Percentiles rank a stretch among this genome's conserved stretches.
Evolutionary conservation across 495 filamentous ascomycete species (phyloP).

Genomic region (Neurospora tetraspora): DNA sequence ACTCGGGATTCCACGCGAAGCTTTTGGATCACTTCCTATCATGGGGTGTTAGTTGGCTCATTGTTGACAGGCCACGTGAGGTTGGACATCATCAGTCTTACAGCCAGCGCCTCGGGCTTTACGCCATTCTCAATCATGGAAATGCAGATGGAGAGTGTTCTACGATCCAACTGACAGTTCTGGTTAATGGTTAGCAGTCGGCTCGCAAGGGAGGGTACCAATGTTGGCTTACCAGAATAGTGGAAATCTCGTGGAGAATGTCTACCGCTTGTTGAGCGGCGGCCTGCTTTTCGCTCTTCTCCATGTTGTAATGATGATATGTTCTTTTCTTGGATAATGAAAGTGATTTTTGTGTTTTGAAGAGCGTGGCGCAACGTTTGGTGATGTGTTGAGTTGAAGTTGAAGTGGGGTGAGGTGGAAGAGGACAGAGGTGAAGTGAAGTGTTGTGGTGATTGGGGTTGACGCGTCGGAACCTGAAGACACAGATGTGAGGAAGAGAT

Average conservation of each 20-base stretch:
- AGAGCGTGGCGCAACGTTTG: background rate
- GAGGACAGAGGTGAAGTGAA: background rate
- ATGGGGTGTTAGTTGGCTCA: background rate
- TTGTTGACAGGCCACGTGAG: background rate
- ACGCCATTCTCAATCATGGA: slow-evolving; percentile 96
- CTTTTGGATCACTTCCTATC: background rate
- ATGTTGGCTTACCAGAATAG: slow-evolving; percentile 53
- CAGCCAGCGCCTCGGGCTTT: slow-evolving; percentile 89
- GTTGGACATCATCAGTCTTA: slow-evolving; percentile 34
- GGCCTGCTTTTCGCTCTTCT: slow-evolving; percentile 58
- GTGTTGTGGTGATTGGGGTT: background rate
- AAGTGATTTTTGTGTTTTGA: background rate
- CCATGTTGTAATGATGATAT: background rate
- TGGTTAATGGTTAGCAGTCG: slow-evolving; percentile 21
- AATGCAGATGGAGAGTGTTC: slow-evolving; percentile 85
- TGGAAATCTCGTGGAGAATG: slow-evolving; percentile 89
- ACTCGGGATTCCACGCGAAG: background rate
- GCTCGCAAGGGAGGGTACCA: background rate
- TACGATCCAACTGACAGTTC: slow-evolving; percentile 89
- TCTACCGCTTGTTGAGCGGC: slow-evolving; percentile 95
- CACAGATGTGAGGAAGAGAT: background rate
- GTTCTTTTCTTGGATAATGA: background rate
- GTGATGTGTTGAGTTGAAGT: background rate
- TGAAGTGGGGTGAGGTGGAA: background rate
- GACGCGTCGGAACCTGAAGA: background rate